Evolutionary conservation across 129 eudicot species (phyloP).

Genomic region (Heracleum sosnowskyi): DNA sequence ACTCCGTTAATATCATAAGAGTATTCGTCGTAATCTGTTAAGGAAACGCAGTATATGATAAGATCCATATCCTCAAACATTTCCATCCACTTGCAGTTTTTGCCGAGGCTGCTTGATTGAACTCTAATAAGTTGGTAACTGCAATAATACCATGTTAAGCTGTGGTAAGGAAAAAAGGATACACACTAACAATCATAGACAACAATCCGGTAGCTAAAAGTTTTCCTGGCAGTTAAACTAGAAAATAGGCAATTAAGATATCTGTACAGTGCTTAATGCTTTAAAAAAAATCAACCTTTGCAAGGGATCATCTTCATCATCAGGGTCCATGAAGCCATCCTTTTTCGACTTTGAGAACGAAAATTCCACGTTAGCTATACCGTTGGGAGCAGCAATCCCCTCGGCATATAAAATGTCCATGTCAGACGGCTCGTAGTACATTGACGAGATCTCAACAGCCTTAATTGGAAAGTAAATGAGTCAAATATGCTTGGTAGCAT

Average conservation of each 20-base stretch:
- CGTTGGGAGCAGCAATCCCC: constrained; percentile 64
- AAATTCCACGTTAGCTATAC: constrained; percentile 64
- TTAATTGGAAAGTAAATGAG: constrained; percentile 17
- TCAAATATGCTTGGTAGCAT: neutral
- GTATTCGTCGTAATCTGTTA: constrained; percentile 47
- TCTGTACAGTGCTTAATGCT: too few species aligned
- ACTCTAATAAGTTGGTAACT: constrained; percentile 65
- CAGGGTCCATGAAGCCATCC: constrained; percentile 32
- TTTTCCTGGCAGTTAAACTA: neutral
- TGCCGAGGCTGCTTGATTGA: constrained; percentile 48
- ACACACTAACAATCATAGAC: neutral
- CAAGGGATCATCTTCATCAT: constrained; percentile 28
- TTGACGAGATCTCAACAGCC: constrained; percentile 72
- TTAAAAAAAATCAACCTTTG: constrained; percentile 30
- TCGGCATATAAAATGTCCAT: constrained; percentile 81
- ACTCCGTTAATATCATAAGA: constrained; percentile 25
- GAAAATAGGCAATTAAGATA: neutral
- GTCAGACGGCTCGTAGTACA: constrained; percentile 73
- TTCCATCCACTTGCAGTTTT: constrained; percentile 63
- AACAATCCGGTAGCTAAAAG: neutral
- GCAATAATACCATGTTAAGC: constrained; percentile 6
- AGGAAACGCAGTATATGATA: constrained; percentile 47
- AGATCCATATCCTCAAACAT: constrained; percentile 81
- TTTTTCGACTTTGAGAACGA: constrained; percentile 35
- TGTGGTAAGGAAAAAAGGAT: neutral